Evolutionary conservation across 306 rosid species (phyloP).

Genomic region (Casuarina equisetifolia): DNA sequence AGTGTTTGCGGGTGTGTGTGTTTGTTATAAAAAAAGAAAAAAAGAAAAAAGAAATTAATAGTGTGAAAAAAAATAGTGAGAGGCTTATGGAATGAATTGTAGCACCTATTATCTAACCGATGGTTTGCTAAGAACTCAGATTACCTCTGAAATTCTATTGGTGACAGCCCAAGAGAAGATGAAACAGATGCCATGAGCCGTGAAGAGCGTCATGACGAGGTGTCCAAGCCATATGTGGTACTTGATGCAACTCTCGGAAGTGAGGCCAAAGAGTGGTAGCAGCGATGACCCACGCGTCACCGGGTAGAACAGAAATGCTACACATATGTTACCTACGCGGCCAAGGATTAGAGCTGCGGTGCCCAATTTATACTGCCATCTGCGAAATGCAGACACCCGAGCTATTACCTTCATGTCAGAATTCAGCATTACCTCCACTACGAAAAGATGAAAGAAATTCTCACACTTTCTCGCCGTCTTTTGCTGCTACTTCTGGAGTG

Average conservation of each 20-base stretch:
- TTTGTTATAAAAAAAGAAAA: too few species aligned
- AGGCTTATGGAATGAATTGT: too few species aligned
- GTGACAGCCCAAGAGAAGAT: constrained; percentile 49
- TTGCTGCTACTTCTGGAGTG: constrained; percentile 41
- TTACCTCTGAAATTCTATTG: constrained; percentile 43
- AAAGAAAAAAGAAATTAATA: too few species aligned
- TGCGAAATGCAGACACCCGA: constrained; percentile 18
- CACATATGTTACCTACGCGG: constrained; percentile 54
- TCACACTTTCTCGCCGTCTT: constrained; percentile 49
- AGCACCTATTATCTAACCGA: too few species aligned
- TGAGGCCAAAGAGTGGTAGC: constrained; percentile 62
- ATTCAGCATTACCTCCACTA: background rate
- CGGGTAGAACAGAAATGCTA: constrained; percentile 65
- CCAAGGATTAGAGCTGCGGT: constrained; percentile 44
- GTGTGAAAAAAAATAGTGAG: too few species aligned
- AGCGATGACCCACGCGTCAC: constrained; percentile 79
- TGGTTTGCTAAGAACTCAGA: too few species aligned
- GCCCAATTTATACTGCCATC: constrained; percentile 63
- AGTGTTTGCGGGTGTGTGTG: too few species aligned
- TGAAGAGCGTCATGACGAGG: constrained; percentile 55
- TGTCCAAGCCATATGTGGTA: constrained; percentile 88
- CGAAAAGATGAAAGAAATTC: background rate
- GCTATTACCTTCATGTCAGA: too few species aligned
- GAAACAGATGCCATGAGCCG: constrained; percentile 61
- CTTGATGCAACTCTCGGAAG: constrained; percentile 67